Evolutionary conservation across 306 rosid genomes (phyloP).

Genomic region (Lotus japonicus): DNA sequence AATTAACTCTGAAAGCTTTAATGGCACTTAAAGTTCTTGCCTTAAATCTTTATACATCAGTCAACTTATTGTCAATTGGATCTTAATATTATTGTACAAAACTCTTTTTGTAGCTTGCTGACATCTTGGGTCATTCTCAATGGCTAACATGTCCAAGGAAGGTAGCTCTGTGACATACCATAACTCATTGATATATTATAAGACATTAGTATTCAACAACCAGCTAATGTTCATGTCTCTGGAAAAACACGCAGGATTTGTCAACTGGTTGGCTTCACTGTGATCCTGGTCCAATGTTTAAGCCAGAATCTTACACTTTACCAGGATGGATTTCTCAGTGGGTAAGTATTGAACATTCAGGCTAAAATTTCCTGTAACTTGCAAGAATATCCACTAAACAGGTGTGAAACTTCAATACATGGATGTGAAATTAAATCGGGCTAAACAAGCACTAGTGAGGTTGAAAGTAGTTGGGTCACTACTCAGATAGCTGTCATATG

Average conservation of each 20-base stretch:
- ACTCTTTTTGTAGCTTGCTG: constrained; percentile 77
- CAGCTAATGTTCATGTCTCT: constrained; percentile 17
- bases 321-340: constrained; percentile 66
- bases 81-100: constrained; percentile 12
- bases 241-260: constrained; percentile 65
- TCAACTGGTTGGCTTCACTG: constrained; percentile 91
- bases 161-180: constrained; percentile 45
- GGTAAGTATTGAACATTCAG: constrained; percentile 46
- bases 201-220: constrained; percentile 10
- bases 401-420: background rate
- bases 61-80: constrained; percentile 11
- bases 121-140: constrained; percentile 71
- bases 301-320: constrained; percentile 58
- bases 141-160: constrained; percentile 97
- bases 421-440: background rate
- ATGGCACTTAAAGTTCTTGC: constrained; percentile 14
- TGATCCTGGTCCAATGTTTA: constrained; percentile 90
- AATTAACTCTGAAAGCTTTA: constrained; percentile 7
- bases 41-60: background rate
- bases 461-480: background rate
- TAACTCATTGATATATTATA: background rate
- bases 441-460: background rate
- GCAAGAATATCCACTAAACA: background rate
- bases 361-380: constrained; percentile 7
- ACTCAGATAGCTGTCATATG: background rate